phyloP scores from a whole-genome alignment of 1,139 yeast species.

The Hyphopichia khmerensis region DNA sequence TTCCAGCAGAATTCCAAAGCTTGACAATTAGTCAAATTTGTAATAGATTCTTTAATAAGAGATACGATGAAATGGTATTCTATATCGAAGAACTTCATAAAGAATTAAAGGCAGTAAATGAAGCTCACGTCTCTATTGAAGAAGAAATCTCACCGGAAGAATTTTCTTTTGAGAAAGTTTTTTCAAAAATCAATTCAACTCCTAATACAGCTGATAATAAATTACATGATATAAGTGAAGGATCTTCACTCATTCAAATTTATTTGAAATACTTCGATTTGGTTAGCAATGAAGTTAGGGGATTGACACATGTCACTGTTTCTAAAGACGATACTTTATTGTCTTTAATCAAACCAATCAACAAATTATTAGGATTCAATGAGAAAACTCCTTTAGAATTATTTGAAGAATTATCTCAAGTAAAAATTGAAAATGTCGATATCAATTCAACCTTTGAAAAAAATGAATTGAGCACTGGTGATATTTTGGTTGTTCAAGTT shows the following conservation, averaged over 20 bases:
- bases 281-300: slow-evolving; percentile 50
- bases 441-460: slow-evolving; percentile 50
- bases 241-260: slow-evolving; percentile 44
- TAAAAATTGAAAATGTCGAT: slow-evolving; percentile 53
- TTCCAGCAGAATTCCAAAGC: slow-evolving; percentile 36
- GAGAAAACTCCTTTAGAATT: slow-evolving; percentile 40
- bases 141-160: slow-evolving; percentile 17
- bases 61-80: slow-evolving; percentile 46
- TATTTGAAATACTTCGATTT: slow-evolving; percentile 75
- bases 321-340: slow-evolving; percentile 49
- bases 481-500: slow-evolving; percentile 64
- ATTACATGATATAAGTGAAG: slow-evolving; percentile 22
- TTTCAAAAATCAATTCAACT: slow-evolving; percentile 14
- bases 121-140: slow-evolving; percentile 4
- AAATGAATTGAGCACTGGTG: slow-evolving; percentile 75
- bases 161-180: slow-evolving; percentile 24
- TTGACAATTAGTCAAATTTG: slow-evolving; percentile 38
- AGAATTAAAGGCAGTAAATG: slow-evolving; percentile 27
- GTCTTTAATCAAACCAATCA: slow-evolving; percentile 43
- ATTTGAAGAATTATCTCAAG: slow-evolving; percentile 72
- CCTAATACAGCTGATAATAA: slow-evolving; percentile 6
- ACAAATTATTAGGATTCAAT: slow-evolving; percentile 45
- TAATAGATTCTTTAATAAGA: slow-evolving; percentile 37
- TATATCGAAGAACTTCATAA: slow-evolving; percentile 45
- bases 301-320: slow-evolving; percentile 64